phyloP scores from a whole-genome alignment of 2,329 filamentous ascomycete species.

The Ceratocystis alfenasii region DNA sequence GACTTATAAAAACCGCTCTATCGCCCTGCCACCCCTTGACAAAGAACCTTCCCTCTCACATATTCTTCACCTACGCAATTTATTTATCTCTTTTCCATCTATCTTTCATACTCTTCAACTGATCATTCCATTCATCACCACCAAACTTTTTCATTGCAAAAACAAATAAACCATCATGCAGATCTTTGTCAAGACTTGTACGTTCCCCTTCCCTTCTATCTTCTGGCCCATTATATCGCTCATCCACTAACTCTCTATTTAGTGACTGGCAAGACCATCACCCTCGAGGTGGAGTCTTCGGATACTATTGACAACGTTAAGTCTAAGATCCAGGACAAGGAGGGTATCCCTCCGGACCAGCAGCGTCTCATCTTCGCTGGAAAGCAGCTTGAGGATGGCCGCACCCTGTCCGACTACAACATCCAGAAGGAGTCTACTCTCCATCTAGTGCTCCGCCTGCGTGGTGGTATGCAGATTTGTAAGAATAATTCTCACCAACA shows the following conservation, averaged over 20 bases:
- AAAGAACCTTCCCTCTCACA: conserved; percentile 25
- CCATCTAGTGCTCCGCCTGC: conserved; percentile 67
- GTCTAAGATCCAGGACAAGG: conserved; percentile 84
- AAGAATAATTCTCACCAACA: neutral
- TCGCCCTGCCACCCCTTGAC: conserved; percentile 28
- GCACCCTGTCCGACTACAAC: conserved; percentile 88
- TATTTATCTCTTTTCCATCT: conserved; percentile 22
- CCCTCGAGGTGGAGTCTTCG: conserved; percentile 74
- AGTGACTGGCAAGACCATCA: conserved; percentile 74
- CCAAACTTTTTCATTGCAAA: conserved; percentile 10
- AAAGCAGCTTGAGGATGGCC: conserved; percentile 86
- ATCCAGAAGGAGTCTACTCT: conserved; percentile 86
- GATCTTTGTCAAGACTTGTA: conserved; percentile 96
- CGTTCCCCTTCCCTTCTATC: conserved; percentile 33
- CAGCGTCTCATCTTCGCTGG: conserved; percentile 89
- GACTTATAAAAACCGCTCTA: conserved; percentile 16
- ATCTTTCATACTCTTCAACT: conserved; percentile 2
- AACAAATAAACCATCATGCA: conserved; percentile 49
- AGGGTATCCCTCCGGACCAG: conserved; percentile 88
- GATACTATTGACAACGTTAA: conserved; percentile 95
- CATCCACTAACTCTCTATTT: conserved; percentile 31
- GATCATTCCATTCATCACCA: neutral
- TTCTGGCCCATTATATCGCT: conserved; percentile 29
- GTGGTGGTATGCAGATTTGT: conserved; percentile 63
- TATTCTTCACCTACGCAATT: conserved; percentile 17